Evolutionary conservation across 495 filamentous ascomycete genomes (phyloP), one percentile per base, ranked within the genome.

Genomic region (Penicillium malachiteum): DNA sequence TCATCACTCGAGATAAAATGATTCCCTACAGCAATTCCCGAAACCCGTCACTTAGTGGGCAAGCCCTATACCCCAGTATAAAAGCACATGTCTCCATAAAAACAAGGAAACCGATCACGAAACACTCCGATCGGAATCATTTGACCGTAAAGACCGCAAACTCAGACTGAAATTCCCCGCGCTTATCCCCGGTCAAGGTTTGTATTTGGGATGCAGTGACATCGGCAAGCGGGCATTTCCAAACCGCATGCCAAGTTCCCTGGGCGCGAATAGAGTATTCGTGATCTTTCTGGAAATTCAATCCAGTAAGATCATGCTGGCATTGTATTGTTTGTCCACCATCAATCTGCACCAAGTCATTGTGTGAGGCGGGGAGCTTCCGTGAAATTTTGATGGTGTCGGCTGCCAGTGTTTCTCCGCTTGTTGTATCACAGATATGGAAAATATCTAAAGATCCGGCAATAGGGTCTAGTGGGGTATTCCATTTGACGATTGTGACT

Each of bases 401-500:
- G 17, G 78, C 48, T 0, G 71, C 41, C 8, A 84, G 33, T 14
- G 67, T 50, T 30, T 54, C 41, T 31, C 71, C 59, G 30, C 53
- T 59, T 26, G 58, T 67, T 9, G 62, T 65, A 43, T 76, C 74
- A 32, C 63, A 60, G 31, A 81, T 64, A 9, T 71, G 62, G 45
- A 83, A 68, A 12, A 82, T 63, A 30, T 80, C 78, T 9, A 81
- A 63, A 17, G 75, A 58, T 21, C 73, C 64, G 9, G 79, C 80
- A 30, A 68, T 52, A 5, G 70, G 56, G 54, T 83, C 81, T 8
- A 83, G 59, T 6, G 81, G 81, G 5, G 75, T 75, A 45, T 71
- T 64, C 77, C 76, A 83, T 37, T 59, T 66, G 11, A 83, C 66
- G 14, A 84, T 41, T 1, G 79, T 82, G 12, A 81, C 63, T 30